These are phyloP conservation scores for Pseudopithomyces chartarum DNA, from an alignment of 2,329 filamentous ascomycete species.

Conservation along the genomic window DNA sequence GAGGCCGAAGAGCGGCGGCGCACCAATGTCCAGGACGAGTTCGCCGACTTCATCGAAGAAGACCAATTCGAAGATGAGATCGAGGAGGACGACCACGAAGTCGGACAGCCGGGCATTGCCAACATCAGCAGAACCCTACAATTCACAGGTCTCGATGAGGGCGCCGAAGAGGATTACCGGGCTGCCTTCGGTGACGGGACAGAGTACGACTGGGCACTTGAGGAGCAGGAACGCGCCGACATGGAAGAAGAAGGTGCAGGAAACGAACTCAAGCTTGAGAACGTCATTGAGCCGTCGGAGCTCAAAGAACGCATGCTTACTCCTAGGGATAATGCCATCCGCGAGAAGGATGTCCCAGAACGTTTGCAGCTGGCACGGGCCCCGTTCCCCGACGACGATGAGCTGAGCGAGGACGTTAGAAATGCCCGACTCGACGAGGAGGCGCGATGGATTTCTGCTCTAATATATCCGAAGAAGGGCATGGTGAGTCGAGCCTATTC, in stretches of 20 bases:
- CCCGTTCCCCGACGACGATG: constrained; percentile 80
- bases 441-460: constrained; percentile 85
- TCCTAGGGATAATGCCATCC: constrained; percentile 91
- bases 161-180: constrained; percentile 93
- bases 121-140: constrained; percentile 74
- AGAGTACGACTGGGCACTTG: constrained; percentile 93
- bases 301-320: constrained; percentile 93
- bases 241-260: constrained; percentile 79
- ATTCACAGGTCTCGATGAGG: constrained; percentile 84
- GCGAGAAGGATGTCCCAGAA: constrained; percentile 87
- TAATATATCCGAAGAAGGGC: constrained; percentile 87
- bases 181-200: constrained; percentile 94
- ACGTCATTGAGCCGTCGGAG: constrained; percentile 97
- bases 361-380: constrained; percentile 91
- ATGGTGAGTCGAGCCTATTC: constrained; percentile 44
- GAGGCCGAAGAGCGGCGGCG: constrained; percentile 53
- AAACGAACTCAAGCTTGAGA: constrained; percentile 88
- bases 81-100: constrained; percentile 84
- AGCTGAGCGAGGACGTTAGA: constrained; percentile 78
- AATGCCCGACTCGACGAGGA: constrained; percentile 72
- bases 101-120: constrained; percentile 77
- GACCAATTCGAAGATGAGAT: constrained; percentile 83
- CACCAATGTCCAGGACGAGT: constrained; percentile 38
- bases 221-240: constrained; percentile 81
- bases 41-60: constrained; percentile 88